Percentiles rank a stretch among this genome's conserved stretches.
Conservation (phyloP, 2,329 filamentous ascomycete genomes). For the Daldinia sp. region DNA sequence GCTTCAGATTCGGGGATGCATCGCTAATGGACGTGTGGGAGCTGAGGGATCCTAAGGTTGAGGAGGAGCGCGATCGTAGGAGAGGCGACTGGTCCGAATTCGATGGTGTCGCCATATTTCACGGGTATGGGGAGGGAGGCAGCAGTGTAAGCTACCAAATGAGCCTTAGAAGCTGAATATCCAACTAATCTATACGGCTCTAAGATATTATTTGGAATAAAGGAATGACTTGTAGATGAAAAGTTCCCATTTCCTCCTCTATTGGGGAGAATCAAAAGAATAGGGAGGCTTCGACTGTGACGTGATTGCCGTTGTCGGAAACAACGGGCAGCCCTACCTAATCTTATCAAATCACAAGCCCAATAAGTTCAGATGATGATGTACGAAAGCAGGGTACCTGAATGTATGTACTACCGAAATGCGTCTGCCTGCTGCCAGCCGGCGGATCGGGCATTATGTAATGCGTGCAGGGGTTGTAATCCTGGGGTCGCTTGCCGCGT, state of each 20-base stretch:
- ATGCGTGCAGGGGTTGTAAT: background rate
- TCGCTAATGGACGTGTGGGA: constrained; percentile 49
- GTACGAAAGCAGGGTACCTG: background rate
- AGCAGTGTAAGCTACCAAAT: constrained; percentile 21
- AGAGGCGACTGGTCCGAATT: constrained; percentile 46
- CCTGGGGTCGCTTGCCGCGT: background rate
- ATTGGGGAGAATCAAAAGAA: constrained; percentile 5
- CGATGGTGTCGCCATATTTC: constrained; percentile 42
- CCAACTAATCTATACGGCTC: background rate
- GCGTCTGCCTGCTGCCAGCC: background rate
- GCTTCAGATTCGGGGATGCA: constrained; percentile 40
- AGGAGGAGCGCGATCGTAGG: constrained; percentile 48
- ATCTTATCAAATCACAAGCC: constrained; percentile 17
- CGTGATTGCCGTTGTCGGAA: constrained; percentile 22
- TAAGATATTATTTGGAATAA: constrained; percentile 4
- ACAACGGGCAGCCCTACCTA: constrained; percentile 31
- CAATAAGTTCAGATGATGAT: constrained; percentile 19
- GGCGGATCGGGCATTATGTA: background rate
- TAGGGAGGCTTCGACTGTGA: constrained; percentile 24
- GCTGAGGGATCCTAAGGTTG: constrained; percentile 47
- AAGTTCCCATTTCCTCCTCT: constrained; percentile 15
- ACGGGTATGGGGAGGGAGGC: constrained; percentile 9
- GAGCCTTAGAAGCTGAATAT: constrained; percentile 5
- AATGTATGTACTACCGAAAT: background rate
- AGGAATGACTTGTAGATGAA: constrained; percentile 30